Evolutionary conservation across 2,329 filamentous ascomycete genomes (phyloP).

Genomic region (Fusarium illudens): DNA sequence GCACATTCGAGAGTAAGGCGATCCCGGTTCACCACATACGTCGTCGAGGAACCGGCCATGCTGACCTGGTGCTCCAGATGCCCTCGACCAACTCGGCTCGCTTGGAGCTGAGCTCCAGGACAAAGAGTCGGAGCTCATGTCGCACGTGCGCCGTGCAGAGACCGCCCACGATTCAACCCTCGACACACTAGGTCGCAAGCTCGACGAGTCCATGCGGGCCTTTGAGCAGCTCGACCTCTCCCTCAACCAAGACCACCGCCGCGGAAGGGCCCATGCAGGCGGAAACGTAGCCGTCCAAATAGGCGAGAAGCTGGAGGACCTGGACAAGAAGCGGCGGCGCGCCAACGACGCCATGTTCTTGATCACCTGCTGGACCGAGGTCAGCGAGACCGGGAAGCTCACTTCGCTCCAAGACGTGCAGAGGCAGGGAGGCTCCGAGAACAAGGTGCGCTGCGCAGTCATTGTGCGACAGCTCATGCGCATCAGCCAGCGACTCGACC

Average conservation of each 20-base stretch:
- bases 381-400: constrained; percentile 87
- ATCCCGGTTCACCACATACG: neutral
- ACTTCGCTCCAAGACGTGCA: constrained; percentile 89
- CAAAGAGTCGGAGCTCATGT: constrained; percentile 89
- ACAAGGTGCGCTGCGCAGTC: constrained; percentile 92
- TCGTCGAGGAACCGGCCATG: neutral
- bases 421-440: constrained; percentile 83
- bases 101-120: constrained; percentile 86
- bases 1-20: constrained; percentile 81
- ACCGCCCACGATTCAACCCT: constrained; percentile 91
- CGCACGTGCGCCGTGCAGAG: constrained; percentile 90
- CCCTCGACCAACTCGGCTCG: constrained; percentile 71
- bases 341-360: constrained; percentile 94
- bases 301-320: constrained; percentile 89
- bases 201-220: constrained; percentile 89
- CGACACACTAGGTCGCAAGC: constrained; percentile 84
- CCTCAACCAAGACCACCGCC: constrained; percentile 69
- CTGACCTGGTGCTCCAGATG: constrained; percentile 54
- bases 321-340: constrained; percentile 89
- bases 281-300: constrained; percentile 95
- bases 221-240: constrained; percentile 91
- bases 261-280: constrained; percentile 61
- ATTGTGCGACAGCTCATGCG: constrained; percentile 93
- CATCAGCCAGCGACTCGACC: constrained; percentile 91
- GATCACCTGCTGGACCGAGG: constrained; percentile 96